Evolutionary conservation across 345 rosid species (phyloP), one percentile per base, ranked within the genome.

Genomic region (Dipteronia sinensis): DNA sequence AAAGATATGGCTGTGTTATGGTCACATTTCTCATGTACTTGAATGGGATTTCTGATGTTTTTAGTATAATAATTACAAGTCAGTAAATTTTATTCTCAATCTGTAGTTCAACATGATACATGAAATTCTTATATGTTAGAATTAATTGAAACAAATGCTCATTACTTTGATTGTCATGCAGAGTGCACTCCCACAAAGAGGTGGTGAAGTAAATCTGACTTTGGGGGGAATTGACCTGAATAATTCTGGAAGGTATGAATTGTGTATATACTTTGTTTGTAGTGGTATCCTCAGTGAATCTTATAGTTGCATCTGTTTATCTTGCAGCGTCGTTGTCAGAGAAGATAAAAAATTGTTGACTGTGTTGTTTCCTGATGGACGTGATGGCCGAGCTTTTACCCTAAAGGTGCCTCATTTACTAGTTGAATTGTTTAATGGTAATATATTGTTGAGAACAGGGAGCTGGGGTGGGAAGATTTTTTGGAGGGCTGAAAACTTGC

Each of bases 311-410:
- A 51, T 74, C 69, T 77, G 62, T 23, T 62, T 62, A 19, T 67
- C 69, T 86, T 88, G 82, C 93, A 96, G 98, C 72, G 98, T 96
- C 73, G 98, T 96, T 81, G 99, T 94, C 55, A 86, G 99, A 87
- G 98, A 94, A 85, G 98, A 96, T 78, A 96, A 96, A 82, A 96
- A 92, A 73, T 84, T 96, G 78, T 82, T 96, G 83, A 96, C 99
- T 58, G 98, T 96, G 29, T 83, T 96, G 77, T 96, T 96, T 85
- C 99, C 99, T 78, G 99, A 96, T 85, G 99, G 99, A 79, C 95
- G 98, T 78, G 99, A 94, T 87, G 99, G 99, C 61, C 91, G 99
- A 86, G 99, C 98, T 69, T 96, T 96, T 85, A 96, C 98, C 63
- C 97, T 96, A 77, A 96, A 96, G 99, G 99, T 93, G 82, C 81